Evolutionary conservation across 1,284 basidiomycete species (phyloP).

Genomic region (Fomitopsis palustris): DNA sequence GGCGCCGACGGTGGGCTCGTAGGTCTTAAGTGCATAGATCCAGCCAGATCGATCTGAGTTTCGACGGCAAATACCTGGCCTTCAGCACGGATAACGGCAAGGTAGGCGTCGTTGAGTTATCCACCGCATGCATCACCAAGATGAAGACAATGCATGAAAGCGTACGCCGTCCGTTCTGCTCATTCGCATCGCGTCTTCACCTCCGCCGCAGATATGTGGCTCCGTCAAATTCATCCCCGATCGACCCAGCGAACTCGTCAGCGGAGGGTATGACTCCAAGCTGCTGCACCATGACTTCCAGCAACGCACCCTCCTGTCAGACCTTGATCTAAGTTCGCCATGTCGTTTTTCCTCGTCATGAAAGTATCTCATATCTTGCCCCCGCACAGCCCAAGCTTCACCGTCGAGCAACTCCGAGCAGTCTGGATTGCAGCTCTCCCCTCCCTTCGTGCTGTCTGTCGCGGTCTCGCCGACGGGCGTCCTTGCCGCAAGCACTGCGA

Average conservation of each 20-base stretch:
- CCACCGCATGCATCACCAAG: slow-evolving; percentile 38
- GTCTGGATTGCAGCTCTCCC: slow-evolving; percentile 39
- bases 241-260: slow-evolving; percentile 66
- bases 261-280: slow-evolving; percentile 70
- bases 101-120: slow-evolving; percentile 62
- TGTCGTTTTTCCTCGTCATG: neutral
- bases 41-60: slow-evolving; percentile 59
- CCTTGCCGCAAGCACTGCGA: slow-evolving; percentile 69
- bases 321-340: slow-evolving; percentile 52
- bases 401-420: slow-evolving; percentile 38
- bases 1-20: neutral
- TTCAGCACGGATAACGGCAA: slow-evolving; percentile 67
- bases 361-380: neutral
- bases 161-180: slow-evolving; percentile 36
- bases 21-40: slow-evolving; percentile 16
- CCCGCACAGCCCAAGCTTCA: slow-evolving; percentile 38
- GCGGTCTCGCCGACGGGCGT: slow-evolving; percentile 54
- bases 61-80: slow-evolving; percentile 53
- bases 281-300: slow-evolving; percentile 65
- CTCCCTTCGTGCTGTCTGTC: slow-evolving; percentile 66
- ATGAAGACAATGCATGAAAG: slow-evolving; percentile 64
- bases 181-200: neutral
- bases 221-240: slow-evolving; percentile 66
- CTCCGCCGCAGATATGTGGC: slow-evolving; percentile 54
- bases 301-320: slow-evolving; percentile 56